Conservation (phyloP, 1,139 yeast species). For the Torulaspora pretoriensis region DNA sequence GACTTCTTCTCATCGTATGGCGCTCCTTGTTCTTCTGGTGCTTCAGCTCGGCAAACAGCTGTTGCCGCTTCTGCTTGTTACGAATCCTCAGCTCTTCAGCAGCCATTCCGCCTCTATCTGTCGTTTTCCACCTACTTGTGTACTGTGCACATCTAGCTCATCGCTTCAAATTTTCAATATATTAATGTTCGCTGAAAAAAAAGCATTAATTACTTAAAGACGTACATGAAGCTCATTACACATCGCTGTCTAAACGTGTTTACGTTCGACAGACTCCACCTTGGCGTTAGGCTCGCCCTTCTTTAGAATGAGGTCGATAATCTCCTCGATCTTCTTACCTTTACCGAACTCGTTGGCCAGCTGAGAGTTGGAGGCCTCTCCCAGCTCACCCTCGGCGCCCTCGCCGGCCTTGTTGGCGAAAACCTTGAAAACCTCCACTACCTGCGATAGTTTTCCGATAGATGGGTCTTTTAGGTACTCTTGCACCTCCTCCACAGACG, state of each 20-base stretch:
- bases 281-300: slow-evolving; percentile 43
- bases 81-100: slow-evolving; percentile 41
- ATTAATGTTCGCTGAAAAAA: not conserved
- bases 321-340: slow-evolving; percentile 42
- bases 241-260: not conserved
- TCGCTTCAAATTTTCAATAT: slow-evolving; percentile 4
- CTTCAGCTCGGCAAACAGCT: slow-evolving; percentile 68
- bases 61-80: slow-evolving; percentile 77
- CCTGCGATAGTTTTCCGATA: slow-evolving; percentile 45
- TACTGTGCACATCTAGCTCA: not conserved
- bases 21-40: slow-evolving; percentile 72
- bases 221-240: slow-evolving; percentile 2
- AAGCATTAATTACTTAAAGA: slow-evolving; percentile 1
- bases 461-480: slow-evolving; percentile 52
- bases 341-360: slow-evolving; percentile 65
- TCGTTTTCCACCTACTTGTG: not conserved
- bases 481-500: slow-evolving; percentile 47
- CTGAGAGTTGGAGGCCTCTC: slow-evolving; percentile 66
- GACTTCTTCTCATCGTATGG: slow-evolving; percentile 67
- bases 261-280: slow-evolving; percentile 7
- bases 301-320: slow-evolving; percentile 50
- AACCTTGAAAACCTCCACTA: slow-evolving; percentile 62
- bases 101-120: slow-evolving; percentile 1
- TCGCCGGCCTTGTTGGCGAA: slow-evolving; percentile 54
- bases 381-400: slow-evolving; percentile 68